Evolutionary conservation across 2,329 filamentous ascomycete genomes (phyloP).

Genomic region (Reticulascus tulasneorum): DNA sequence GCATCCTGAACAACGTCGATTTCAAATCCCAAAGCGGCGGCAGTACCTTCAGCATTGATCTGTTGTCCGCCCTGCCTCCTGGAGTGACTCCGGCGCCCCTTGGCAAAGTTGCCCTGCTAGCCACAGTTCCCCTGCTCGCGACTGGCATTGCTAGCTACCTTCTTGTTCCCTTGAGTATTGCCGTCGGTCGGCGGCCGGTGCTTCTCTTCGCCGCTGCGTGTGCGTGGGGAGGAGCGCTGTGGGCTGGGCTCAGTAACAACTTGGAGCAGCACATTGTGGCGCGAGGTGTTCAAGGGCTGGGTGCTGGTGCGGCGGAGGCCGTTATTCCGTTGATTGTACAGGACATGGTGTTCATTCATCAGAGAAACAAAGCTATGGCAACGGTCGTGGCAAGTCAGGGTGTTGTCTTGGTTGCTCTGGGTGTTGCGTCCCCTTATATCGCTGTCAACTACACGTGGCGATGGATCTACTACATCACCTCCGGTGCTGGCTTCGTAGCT

Average conservation of each 20-base stretch:
- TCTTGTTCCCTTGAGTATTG: conserved; percentile 30
- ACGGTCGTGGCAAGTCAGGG: conserved; percentile 24
- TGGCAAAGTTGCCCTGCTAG: conserved; percentile 23
- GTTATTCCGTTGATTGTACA: conserved; percentile 32
- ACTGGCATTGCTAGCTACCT: conserved; percentile 30
- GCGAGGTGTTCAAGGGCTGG: conserved; percentile 27
- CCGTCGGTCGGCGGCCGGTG: conserved; percentile 30
- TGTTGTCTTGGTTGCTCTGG: conserved; percentile 22
- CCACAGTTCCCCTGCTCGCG: conserved; percentile 27
- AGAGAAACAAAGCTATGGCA: conserved; percentile 29
- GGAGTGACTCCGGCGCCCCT: conserved; percentile 23
- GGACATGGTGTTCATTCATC: conserved; percentile 33
- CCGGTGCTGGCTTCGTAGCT: conserved; percentile 22
- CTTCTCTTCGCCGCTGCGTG: conserved; percentile 25
- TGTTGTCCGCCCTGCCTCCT: conserved; percentile 12
- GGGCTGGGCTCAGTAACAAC: conserved; percentile 26
- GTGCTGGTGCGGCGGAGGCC: conserved; percentile 29
- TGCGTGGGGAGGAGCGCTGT: conserved; percentile 29
- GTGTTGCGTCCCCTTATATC: conserved; percentile 24
- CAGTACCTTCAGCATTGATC: conserved; percentile 20
- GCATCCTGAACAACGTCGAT: conserved; percentile 18
- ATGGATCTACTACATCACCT: conserved; percentile 29
- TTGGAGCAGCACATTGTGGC: conserved; percentile 26
- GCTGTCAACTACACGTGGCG: conserved; percentile 27
- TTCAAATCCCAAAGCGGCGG: conserved; percentile 16